Conservation (phyloP, 2,329 filamentous ascomycete genomes). For the Aspergillus neoniger region DNA sequence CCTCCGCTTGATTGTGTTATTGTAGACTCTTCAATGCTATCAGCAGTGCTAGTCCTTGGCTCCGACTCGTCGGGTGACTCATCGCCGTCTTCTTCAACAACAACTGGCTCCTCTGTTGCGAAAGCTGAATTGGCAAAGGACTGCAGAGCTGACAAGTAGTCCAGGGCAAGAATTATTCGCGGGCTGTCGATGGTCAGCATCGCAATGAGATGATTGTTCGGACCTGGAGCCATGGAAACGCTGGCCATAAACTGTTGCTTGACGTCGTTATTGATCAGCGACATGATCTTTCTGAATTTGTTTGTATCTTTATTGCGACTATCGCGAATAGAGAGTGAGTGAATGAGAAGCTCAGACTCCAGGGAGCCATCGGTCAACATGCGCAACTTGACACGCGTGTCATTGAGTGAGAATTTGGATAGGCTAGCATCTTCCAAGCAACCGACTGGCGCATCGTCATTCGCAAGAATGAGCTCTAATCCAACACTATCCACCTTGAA, state of each 20-base stretch:
- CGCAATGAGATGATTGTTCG: constrained; percentile 79
- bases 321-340: constrained; percentile 92
- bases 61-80: constrained; percentile 42
- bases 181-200: constrained; percentile 95
- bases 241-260: constrained; percentile 97
- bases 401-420: constrained; percentile 90
- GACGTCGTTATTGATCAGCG: constrained; percentile 87
- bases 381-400: constrained; percentile 85
- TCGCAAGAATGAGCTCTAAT: constrained; percentile 79
- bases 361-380: constrained; percentile 91
- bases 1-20: constrained; percentile 30
- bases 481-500: constrained; percentile 88
- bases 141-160: constrained; percentile 90
- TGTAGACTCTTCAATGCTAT: constrained; percentile 29
- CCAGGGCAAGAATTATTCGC: constrained; percentile 88
- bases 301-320: constrained; percentile 86
- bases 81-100: constrained; percentile 35
- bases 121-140: constrained; percentile 75
- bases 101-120: constrained; percentile 53
- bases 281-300: constrained; percentile 98
- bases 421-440: constrained; percentile 77
- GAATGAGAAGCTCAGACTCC: constrained; percentile 89
- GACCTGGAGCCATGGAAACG: constrained; percentile 84
- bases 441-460: constrained; percentile 74
- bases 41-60: constrained; percentile 32